Percentiles rank a stretch among this genome's conserved stretches.
These are phyloP conservation scores for Colletotrichum salicis DNA, from an alignment of 2,329 filamentous ascomycete species.

Conservation along the genomic window DNA sequence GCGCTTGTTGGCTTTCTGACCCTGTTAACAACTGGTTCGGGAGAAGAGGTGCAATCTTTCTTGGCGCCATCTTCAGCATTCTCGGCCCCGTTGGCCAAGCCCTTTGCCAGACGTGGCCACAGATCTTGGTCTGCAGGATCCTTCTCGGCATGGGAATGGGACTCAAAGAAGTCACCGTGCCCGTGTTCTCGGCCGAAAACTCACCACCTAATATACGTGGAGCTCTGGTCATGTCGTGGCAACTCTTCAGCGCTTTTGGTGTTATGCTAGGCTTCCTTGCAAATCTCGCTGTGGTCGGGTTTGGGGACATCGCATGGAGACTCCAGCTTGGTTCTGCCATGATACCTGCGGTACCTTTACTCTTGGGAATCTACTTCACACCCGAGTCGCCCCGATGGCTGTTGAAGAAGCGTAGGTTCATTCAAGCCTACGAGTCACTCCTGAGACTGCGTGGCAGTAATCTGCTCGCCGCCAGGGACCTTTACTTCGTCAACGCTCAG, in stretches of 20 bases:
- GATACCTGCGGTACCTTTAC: constrained; percentile 64
- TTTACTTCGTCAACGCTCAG: constrained; percentile 66
- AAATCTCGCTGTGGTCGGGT: constrained; percentile 65
- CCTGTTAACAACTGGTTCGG: constrained; percentile 68
- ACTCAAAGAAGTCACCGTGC: constrained; percentile 58
- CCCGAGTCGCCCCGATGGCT: constrained; percentile 75
- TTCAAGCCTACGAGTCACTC: constrained; percentile 66
- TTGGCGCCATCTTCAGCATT: constrained; percentile 70
- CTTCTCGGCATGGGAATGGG: constrained; percentile 72
- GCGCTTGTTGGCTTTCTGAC: constrained; percentile 67
- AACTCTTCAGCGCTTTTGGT: constrained; percentile 74
- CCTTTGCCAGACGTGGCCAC: constrained; percentile 66
- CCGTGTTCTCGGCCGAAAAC: constrained; percentile 65
- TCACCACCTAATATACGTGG: constrained; percentile 62
- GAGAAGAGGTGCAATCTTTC: constrained; percentile 72
- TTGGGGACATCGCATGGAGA: constrained; percentile 64
- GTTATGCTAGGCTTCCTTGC: constrained; percentile 65
- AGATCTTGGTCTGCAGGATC: constrained; percentile 60
- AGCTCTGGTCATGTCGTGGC: constrained; percentile 75
- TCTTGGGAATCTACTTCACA: constrained; percentile 67
- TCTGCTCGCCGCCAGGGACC: constrained; percentile 70
- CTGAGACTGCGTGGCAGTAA: constrained; percentile 65
- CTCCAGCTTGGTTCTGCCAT: constrained; percentile 72
- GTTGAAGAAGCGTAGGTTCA: constrained; percentile 68
- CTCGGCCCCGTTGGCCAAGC: constrained; percentile 70